A percentile compares a stretch with the other conserved stretches of the same genome.
Conservation (phyloP, 192 early-diverging fungal species). For the Entophlyctis helioformis region DNA sequence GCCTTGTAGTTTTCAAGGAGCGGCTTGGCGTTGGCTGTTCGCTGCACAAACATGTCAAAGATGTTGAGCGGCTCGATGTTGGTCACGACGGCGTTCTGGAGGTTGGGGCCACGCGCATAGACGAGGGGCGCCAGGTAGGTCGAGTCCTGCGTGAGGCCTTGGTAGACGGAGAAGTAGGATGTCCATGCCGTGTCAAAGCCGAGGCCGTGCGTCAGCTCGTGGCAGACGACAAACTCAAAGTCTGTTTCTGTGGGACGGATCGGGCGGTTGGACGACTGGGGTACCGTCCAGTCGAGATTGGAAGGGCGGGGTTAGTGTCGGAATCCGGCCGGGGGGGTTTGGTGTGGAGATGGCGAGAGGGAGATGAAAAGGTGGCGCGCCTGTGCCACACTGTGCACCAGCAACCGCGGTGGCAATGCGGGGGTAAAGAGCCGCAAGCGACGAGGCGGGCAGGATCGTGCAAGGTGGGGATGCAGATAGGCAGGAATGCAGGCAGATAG, state of each 20-base stretch:
- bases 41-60: slow-evolving; percentile 13
- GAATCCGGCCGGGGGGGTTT: too few relatives aligned
- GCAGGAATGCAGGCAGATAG: too few relatives aligned
- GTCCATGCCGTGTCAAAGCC: slow-evolving; percentile 17
- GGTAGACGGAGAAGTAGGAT: slow-evolving; percentile 3
- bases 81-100: slow-evolving; percentile 8
- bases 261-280: neutral
- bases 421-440: too few relatives aligned
- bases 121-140: slow-evolving; percentile 19
- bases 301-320: too few relatives aligned
- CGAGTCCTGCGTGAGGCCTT: neutral
- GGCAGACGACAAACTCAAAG: slow-evolving; percentile 20
- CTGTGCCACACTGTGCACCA: too few relatives aligned
- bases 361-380: too few relatives aligned
- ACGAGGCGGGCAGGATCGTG: too few relatives aligned
- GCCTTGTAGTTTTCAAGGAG: too few relatives aligned
- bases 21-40: neutral
- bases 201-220: slow-evolving; percentile 29
- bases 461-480: too few relatives aligned
- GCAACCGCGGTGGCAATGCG: too few relatives aligned
- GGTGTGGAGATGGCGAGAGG: too few relatives aligned
- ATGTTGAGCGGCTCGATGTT: slow-evolving; percentile 4
- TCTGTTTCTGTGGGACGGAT: slow-evolving; percentile 19
- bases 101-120: slow-evolving; percentile 4
- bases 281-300: too few relatives aligned